Evolutionary conservation across 805 yeast genomes (phyloP), one percentile per base, ranked within the genome.

Genomic region (Priceomyces haplophilus): DNA sequence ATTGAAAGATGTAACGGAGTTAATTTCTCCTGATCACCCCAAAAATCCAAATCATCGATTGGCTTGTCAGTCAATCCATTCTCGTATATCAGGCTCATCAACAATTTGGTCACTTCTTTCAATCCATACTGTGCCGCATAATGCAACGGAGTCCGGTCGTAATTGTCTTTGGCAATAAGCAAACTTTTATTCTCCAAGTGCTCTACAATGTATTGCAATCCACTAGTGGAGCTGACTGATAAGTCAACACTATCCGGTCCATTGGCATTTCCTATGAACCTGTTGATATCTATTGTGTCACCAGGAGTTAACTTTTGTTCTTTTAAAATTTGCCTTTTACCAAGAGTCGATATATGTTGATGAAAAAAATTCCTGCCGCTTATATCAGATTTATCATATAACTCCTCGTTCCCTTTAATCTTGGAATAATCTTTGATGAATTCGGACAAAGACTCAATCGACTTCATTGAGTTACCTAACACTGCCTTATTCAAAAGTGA

Each of bases 41-140:
- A 85, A 16, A 62, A 51, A 0, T 58, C 55, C 8, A 68, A 58
- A 52, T 77, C 78, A 64, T 84, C 91, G 37, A 84, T 72, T 0
- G 88, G 64, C 5, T 60, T 52, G 48, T 75, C 70, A 69, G 80
- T 75, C 41, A 80, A 72, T 2, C 69, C 64, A 91, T 95, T 85
- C 34, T 74, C 63, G 43, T 68, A 64, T 45, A 86, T 58, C 51
- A 72, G 75, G 29, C 72, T 71, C 12, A 89, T 65, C 24, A 90
- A 70, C 19, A 80, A 69, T 11, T 67, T 65, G 2, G 88, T 72
- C 29, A 83, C 79, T 40, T 77, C 79, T 44, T 76, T 79, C 43
- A 90, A 69, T 0, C 97, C 97, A 59, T 82, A 88, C 53, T 88
- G 93, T 2, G 93, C 82, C 15, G 95, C 83, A 60, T 90, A 90